These are phyloP conservation scores for Trichophyton benhamiae DNA, from an alignment of 2,329 filamentous ascomycete species.

Conservation along the genomic window DNA sequence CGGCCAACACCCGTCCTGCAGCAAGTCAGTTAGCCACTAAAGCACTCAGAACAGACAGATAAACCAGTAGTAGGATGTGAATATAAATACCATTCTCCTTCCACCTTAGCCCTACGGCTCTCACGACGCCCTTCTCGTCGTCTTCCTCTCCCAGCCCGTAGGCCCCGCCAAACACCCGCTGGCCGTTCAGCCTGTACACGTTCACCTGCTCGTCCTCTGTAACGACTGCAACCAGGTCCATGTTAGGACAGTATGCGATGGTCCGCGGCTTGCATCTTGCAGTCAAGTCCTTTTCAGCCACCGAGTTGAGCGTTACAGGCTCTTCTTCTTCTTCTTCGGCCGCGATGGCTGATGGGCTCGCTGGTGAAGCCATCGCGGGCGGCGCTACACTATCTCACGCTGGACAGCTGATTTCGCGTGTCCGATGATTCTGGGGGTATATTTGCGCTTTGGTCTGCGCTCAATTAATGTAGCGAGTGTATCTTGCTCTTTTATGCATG, in stretches of 20 bases:
- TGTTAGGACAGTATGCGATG: slow-evolving; percentile 66
- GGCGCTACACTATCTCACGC: neutral
- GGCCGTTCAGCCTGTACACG: slow-evolving; percentile 67
- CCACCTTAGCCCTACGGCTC: slow-evolving; percentile 40
- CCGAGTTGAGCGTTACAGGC: slow-evolving; percentile 20
- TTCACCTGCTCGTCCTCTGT: slow-evolving; percentile 56
- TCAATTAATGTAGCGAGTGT: neutral
- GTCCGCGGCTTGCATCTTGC: slow-evolving; percentile 36
- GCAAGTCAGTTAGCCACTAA: neutral
- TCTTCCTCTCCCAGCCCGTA: slow-evolving; percentile 24
- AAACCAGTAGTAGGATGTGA: neutral
- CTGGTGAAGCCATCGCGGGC: neutral
- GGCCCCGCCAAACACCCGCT: slow-evolving; percentile 48
- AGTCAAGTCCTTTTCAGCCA: slow-evolving; percentile 30
- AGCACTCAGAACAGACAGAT: neutral
- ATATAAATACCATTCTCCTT: slow-evolving; percentile 49
- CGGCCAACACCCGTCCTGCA: slow-evolving; percentile 55
- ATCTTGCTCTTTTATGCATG: neutral
- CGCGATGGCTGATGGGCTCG: neutral
- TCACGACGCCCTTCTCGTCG: slow-evolving; percentile 21
- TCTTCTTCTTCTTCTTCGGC: neutral
- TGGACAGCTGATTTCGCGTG: neutral
- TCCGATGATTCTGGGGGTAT: neutral
- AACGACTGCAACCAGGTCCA: slow-evolving; percentile 67
- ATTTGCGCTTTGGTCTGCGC: neutral